Base-by-base conservation (phyloP, 257 asterid genomes). In the Linderniella brevidens region DNA sequence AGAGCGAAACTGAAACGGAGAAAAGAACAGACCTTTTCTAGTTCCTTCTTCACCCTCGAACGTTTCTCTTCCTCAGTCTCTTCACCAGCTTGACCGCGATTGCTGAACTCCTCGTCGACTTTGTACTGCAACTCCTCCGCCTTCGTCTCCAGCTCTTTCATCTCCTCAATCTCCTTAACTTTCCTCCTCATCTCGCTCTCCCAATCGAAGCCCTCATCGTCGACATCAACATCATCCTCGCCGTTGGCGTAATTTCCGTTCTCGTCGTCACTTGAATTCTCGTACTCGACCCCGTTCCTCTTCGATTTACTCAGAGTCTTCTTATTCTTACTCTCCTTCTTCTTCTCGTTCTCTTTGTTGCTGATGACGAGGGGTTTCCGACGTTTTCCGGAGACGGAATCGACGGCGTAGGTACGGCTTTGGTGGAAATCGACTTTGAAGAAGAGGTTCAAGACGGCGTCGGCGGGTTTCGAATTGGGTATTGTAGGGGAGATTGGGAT, bases 171-270 rank as follows among this genome's bases (percentile, higher is more conserved):
- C 57, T 87, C 93, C 67, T 80, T 75, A 16, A 76, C 92, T 65
- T 88, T 77, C 75, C 55, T 75, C 79, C 83, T 84, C 93, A 83
- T 79, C 71, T 71, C 88, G 62, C 52, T 69, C 70, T 78, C 93
- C 97, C 97, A 87, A 37, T 75, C 68, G 58, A 73, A 66, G 39
- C 61, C 76, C 11, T 58, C 75, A 3, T 68, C 79, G 9, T 57
- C 81, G 42, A 49, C 77, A 35, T 60, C 48, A 40, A 71, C 92
- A 8, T 77, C 84, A 40, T 75, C 86, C 17, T 61, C 25, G 13
- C 68, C 83, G 65, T 73, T 79, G 17, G 79, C 92, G 45, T 68
- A 79, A 54, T 73, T 79, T 17, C 81, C 92, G 45, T 68, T 82
- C 56, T 77, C 94, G 46, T 87, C 95, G 57, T 82, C 95, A 68